Evolutionary conservation across 225 moss, liverwort and hornwort genomes (phyloP), one percentile per base, ranked within the genome.

Genomic region (Bryum argenteum): DNA sequence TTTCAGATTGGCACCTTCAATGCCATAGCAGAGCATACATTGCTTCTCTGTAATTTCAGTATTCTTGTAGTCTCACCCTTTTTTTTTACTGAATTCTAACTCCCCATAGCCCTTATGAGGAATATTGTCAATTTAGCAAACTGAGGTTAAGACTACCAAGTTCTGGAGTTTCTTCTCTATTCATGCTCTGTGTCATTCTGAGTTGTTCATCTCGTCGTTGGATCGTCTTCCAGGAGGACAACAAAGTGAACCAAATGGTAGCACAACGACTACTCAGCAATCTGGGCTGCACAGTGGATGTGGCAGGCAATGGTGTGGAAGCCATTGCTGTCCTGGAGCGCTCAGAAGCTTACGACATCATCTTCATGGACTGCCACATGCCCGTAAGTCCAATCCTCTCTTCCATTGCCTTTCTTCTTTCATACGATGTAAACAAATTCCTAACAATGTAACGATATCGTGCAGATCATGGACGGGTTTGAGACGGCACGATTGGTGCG

Each of bases 331-430:
- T 82, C 2, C 60, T 85, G 20, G 66, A 82, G 82, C 73, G 58
- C 20, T 44, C 67, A 7, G 28, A 77, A 50, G 38, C 54, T 16
- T 82, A 85, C 15, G 81, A 85, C 73, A 70, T 85, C 7, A 76
- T 85, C 51, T 85, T 79, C 61, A 85, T 85, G 85, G 85, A 85
- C 40, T 85, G 85, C 44, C 85, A 82, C 16, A 85, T 85, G 85
- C 85, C 81, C 58, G 85, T 85, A 76, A 15, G 79, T 72, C 16
- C n/a, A n/a, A 8, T 51, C 44, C 1, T 45, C 12, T 16, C 15
- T 47, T 58, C 53, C 33, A n/a, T 11, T 21, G 21, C 42, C 61
- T 45, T 14, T 3, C 43, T 65, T 47, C 16, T 9, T 33, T 33
- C 33, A 33, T 4, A 5, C 33, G 33, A 6, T 33, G 33, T 6